Evolutionary conservation across 2,329 filamentous ascomycete genomes (phyloP), one percentile per base, ranked within the genome.

Genomic region (Diaporthe nobilis): DNA sequence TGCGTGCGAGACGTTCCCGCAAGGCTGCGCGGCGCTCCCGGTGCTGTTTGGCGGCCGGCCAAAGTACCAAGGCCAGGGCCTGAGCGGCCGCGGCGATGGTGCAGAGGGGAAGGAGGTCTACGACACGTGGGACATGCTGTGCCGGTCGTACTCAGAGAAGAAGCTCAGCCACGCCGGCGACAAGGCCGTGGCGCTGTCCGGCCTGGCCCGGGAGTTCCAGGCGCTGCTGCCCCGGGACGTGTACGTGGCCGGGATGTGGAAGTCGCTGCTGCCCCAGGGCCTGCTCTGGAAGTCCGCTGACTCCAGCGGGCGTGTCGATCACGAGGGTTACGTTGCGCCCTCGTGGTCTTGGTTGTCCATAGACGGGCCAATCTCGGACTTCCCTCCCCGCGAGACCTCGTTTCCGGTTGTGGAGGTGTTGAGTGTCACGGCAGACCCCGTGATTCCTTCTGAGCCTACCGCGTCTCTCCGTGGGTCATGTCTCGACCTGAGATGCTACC

Each of bases 311-410:
- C 49, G 31, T n/a, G 3, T 42, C n/a, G 28, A 31, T 3, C 10
- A 49, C 12, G 13, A 39, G 39, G 13, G 3, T 0, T 53, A 70
- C 13, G 20, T 70, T 37, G 65, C 65, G 7, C 65, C 65, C 3
- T 42, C 65, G 1, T 70, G 65, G 47, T 70, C 65, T 28, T 70
- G 65, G 65, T 44, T 70, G 28, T 55, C 65, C 34, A 70, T 70
- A 4, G 65, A 70, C 1, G 65, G 65, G 20, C n/a, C 65, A 4
- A 39, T 70, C 17, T 55, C 47, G 28, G 22, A 28, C 17, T 22
- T 39, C 17, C 7, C 31, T n/a, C 13, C 65, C 9, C 25, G 15
- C 12, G 49, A 25, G 20, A 42, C 22, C 13, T 51, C 8, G 37
- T 3, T 28, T 5, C 20, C 65, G 1, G 47, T 42, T 6, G 12